Conservation (phyloP, 2,329 filamentous ascomycete genomes). For the Decorospora gaudefroyi region DNA sequence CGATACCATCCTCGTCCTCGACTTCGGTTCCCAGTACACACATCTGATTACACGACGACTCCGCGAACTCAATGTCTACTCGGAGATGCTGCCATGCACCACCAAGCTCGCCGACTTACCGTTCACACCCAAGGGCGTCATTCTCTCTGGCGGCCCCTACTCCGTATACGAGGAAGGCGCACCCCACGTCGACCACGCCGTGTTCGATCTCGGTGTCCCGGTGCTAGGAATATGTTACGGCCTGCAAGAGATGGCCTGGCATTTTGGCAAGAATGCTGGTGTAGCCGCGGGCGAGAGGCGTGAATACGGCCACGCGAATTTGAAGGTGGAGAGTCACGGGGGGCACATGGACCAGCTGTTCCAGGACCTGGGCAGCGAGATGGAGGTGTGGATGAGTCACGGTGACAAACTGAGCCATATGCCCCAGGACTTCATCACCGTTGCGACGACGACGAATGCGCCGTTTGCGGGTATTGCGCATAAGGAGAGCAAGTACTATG, state of each 20-base stretch:
- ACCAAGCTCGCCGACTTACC: conserved; percentile 75
- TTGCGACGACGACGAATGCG: conserved; percentile 76
- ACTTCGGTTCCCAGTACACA: conserved; percentile 73
- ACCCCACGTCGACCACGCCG: conserved; percentile 78
- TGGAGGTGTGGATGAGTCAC: conserved; percentile 85
- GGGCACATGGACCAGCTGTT: conserved; percentile 78
- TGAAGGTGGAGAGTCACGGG: conserved; percentile 63
- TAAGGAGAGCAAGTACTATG: conserved; percentile 70
- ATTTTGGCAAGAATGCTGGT: conserved; percentile 61
- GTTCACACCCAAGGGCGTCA: conserved; percentile 83
- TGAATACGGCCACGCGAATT: conserved; percentile 72
- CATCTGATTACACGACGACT: conserved; percentile 77
- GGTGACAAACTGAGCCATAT: conserved; percentile 80
- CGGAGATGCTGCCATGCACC: conserved; percentile 86
- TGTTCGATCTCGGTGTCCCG: conserved; percentile 74
- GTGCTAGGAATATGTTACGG: conserved; percentile 67
- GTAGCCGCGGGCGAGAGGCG: conserved; percentile 69
- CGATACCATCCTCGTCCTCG: conserved; percentile 72
- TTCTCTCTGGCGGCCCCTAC: conserved; percentile 72
- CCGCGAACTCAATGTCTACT: conserved; percentile 78
- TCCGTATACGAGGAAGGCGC: conserved; percentile 81
- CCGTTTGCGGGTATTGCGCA: conserved; percentile 81
- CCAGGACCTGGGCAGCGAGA: conserved; percentile 69
- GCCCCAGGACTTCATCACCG: conserved; percentile 71
- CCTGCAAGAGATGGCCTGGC: conserved; percentile 74